Base-by-base conservation (phyloP, 2,329 filamentous ascomycete species). In the Talaromyces atroroseus region DNA sequence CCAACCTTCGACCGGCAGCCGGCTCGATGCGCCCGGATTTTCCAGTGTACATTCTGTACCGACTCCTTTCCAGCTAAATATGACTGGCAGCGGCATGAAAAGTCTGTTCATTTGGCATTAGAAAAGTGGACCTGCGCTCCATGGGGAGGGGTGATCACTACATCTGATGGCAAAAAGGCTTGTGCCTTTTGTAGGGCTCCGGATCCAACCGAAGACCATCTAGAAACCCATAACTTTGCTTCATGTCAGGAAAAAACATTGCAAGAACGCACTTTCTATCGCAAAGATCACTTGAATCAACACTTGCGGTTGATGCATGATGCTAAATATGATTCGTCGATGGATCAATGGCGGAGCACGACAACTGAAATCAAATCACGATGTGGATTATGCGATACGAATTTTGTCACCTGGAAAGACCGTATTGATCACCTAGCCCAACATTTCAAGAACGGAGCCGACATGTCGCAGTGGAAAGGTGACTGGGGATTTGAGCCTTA, bases 41-140 rank as follows among this genome's bases (percentile, higher is more conserved):
- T 79, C 60, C 80, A 83, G 63, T 83, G 80, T 64, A 83, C 80
- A 1, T 83, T 83, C 66, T 83, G 80, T 61, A 77, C 78, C 14
- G 80, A 82, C 59, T 77, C 77, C 0, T 83, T 82, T 63, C 73
- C 77, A 49, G 77, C 78, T 20, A 83, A 83, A 59, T 82, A 82
- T 65, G 80, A 83, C 65, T 83, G 80, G 80, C 79, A 80, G 49
- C 73, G 81, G 18, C 80, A 83, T 62, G 80, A 83, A 62, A 83
- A 82, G 63, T 81, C 80, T 3, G 68, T 82, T 45, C 80, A 83
- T 65, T 66, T 83, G 26, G 78, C 78, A 18, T 66, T 83, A 32
- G 80, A 83, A 60, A 80, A 79, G 62, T 83, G 80, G 79, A 81
- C 82, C 8, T 86, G 83, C 63, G 80, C 82, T 32, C 83, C 82